Evolutionary conservation across 176 grass and related monocot species (phyloP).

Genomic region (Cenchrus americanus): DNA sequence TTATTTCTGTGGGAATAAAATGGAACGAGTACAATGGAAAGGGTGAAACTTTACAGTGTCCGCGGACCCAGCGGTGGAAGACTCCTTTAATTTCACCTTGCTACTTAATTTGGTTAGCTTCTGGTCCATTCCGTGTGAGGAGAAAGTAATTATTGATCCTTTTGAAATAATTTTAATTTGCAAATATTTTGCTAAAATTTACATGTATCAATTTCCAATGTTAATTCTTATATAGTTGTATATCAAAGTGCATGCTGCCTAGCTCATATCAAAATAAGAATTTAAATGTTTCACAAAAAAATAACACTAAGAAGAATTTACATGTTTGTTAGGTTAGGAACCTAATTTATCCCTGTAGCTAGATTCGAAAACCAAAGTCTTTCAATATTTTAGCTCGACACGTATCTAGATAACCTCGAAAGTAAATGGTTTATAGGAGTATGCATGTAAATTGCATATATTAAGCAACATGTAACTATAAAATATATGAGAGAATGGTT

Average conservation of each 20-base stretch:
- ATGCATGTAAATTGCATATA: neutral
- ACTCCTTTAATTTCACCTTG: neutral
- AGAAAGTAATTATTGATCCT: neutral
- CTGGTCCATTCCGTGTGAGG: neutral
- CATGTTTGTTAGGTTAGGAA: neutral
- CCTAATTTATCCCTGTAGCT: neutral
- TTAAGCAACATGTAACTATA: neutral
- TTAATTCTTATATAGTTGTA: neutral
- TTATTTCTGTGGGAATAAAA: too few species aligned
- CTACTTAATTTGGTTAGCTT: neutral
- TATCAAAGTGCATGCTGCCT: neutral
- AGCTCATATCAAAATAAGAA: neutral
- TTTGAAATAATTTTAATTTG: neutral
- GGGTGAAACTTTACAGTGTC: too few species aligned
- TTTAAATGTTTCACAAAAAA: too few species aligned
- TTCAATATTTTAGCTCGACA: neutral
- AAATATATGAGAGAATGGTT: neutral
- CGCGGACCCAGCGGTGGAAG: too few species aligned
- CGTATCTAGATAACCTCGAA: neutral
- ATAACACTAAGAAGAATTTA: too few species aligned
- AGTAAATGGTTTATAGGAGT: neutral
- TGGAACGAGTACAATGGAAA: too few species aligned
- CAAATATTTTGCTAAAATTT: neutral
- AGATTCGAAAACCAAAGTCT: neutral
- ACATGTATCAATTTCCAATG: neutral